phyloP scores from a whole-genome alignment of 2,329 filamentous ascomycete species.

The Cordyceps farinosa region DNA sequence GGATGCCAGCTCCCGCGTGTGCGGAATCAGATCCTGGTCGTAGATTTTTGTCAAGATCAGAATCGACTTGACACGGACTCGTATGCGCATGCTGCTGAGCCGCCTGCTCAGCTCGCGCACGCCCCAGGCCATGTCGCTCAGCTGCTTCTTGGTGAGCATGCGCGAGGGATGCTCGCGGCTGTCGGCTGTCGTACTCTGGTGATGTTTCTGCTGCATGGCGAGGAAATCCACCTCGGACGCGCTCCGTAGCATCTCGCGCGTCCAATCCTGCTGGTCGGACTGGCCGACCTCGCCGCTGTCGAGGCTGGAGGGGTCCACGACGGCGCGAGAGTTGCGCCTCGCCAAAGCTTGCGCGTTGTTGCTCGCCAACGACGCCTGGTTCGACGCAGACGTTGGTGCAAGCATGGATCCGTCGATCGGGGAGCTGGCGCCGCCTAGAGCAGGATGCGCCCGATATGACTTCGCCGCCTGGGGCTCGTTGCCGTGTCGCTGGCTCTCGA shows the following conservation, averaged over 20 bases:
- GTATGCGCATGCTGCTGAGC: constrained; percentile 76
- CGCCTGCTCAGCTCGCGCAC: constrained; percentile 87
- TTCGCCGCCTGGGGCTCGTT: constrained; percentile 26
- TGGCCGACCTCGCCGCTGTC: constrained; percentile 47
- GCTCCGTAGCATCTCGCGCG: constrained; percentile 43
- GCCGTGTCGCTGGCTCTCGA: constrained; percentile 51
- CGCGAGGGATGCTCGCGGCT: constrained; percentile 44
- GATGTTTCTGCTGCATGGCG: constrained; percentile 13
- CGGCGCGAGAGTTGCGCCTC: constrained; percentile 25
- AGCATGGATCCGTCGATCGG: constrained; percentile 20
- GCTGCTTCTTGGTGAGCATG: constrained; percentile 89
- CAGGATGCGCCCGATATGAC: constrained; percentile 29
- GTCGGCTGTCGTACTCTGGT: constrained; percentile 20
- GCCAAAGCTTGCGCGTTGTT: constrained; percentile 18
- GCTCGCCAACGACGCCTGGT: constrained; percentile 24
- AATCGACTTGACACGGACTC: constrained; percentile 75
- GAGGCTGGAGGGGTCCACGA: constrained; percentile 40
- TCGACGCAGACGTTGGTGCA: constrained; percentile 14
- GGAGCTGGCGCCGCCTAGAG: constrained; percentile 22
- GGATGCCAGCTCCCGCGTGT: constrained; percentile 70
- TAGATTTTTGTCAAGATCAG: constrained; percentile 92
- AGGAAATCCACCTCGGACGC: constrained; percentile 40
- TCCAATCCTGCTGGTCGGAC: constrained; percentile 55
- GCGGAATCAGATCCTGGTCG: constrained; percentile 72
- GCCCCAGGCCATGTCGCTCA: constrained; percentile 96